phyloP scores from a whole-genome alignment of 2,329 filamentous ascomycete genomes.

The Aspergillus sp. region DNA sequence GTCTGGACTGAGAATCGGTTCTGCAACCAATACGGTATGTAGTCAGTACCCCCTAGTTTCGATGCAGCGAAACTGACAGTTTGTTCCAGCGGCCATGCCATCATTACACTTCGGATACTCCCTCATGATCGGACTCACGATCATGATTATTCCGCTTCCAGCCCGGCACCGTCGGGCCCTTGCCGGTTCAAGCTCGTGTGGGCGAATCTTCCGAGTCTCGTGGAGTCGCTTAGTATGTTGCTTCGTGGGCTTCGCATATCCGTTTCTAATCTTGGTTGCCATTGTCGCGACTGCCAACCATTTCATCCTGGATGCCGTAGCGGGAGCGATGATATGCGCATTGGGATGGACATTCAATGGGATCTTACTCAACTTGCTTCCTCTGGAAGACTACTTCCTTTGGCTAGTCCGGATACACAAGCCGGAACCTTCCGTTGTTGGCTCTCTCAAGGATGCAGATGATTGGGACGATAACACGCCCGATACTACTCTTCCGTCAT shows the following conservation, averaged over 20 bases:
- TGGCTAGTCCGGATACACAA: conserved; percentile 59
- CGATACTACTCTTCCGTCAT: conserved; percentile 7
- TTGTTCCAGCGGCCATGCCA: conserved; percentile 59
- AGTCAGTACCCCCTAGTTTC: no score
- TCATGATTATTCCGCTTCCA: conserved; percentile 58
- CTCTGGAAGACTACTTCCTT: conserved; percentile 63
- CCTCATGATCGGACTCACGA: conserved; percentile 63
- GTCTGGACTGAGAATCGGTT: conserved; percentile 68
- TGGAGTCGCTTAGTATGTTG: conserved; percentile 48
- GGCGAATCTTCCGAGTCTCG: conserved; percentile 33
- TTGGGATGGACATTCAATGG: conserved; percentile 55
- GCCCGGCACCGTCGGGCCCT: conserved; percentile 45
- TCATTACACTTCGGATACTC: conserved; percentile 71
- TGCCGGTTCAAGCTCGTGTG: conserved; percentile 22
- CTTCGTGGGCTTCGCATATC: conserved; percentile 55
- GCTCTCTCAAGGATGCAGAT: conserved; percentile 12
- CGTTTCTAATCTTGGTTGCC: conserved; percentile 57
- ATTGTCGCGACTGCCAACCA: conserved; percentile 69
- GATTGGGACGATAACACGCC: conserved; percentile 14
- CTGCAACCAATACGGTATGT: conserved; percentile 65
- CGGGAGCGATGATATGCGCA: conserved; percentile 58
- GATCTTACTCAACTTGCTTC: conserved; percentile 56
- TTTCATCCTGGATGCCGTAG: conserved; percentile 64
- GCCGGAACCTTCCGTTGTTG: conserved; percentile 35
- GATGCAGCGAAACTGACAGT: not conserved